Evolutionary conservation across 306 rosid species (phyloP), one percentile per base, ranked within the genome.

Genomic region (Quercus robur): DNA sequence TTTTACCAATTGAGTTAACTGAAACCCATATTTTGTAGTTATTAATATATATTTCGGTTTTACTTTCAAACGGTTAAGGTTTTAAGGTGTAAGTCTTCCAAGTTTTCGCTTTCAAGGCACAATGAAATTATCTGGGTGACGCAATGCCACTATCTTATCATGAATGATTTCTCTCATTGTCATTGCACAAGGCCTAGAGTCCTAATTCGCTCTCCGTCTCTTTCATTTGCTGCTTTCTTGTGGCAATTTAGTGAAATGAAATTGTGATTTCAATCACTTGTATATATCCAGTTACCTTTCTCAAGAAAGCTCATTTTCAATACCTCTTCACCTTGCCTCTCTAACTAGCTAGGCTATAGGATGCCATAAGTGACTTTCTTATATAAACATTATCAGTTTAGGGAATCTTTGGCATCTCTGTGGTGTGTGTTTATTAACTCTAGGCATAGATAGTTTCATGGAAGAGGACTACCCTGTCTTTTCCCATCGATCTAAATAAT

Each of bases 51-150:
- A 74, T 80, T 74, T 83, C 71, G 26, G 81, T 61, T 52, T 72
- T 3, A 14, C 63, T 33, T 21, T 25, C 52, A 11, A 46, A 9
- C 14, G 52, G 1, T 11, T 8, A 20, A 70, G 81, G 69, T 26
- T 3, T 56, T 78, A 55, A 69, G 59, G 84, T 79, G 77, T 71
- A 52, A 77, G 61, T 81, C 73, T 41, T 56, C 0, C 49, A 19
- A 56, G 63, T 1, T 74, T 56, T 84, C 70, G 56, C 66, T 84
- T 87, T 87, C 84, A 78, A 77, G 31, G 80, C 41, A 63, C 77
- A 72, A 71, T 77, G 56, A 51, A 81, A 72, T 80, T 74, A 73
- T 83, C 79, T 35, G 68, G 54, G 78, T 66, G 83, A 56, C 68
- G 85, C 66, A 71, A 63, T 83, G 51, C 38, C 64, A 71, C 72